phyloP scores from a whole-genome alignment of 345 rosid species.

The Dimocarpus longan region DNA sequence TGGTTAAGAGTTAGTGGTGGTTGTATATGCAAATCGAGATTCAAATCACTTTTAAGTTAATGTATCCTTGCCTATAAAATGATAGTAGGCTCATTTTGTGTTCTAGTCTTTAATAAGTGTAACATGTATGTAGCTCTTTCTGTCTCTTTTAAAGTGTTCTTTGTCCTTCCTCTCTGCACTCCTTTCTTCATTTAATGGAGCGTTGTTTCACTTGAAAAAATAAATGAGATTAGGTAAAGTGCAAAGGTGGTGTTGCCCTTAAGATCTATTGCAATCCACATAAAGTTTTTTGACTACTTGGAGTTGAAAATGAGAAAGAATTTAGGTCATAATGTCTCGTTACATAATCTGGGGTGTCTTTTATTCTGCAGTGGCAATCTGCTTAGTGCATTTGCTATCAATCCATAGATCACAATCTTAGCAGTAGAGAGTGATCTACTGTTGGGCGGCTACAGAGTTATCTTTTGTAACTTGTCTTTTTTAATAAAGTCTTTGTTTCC shows the following conservation, averaged over 20 bases:
- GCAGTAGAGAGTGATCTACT: too few relatives aligned
- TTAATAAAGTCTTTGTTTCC: too few relatives aligned
- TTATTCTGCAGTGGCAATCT: too few relatives aligned
- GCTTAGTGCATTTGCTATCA: too few relatives aligned
- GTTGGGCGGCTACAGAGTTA: too few relatives aligned
- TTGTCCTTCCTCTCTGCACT: neutral
- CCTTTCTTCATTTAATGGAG: neutral
- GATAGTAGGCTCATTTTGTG: neutral
- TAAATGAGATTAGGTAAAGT: neutral
- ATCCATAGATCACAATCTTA: too few relatives aligned
- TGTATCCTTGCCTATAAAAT: neutral
- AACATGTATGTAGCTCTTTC: slow-evolving; percentile 3
- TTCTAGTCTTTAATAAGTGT: neutral
- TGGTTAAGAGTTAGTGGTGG: neutral
- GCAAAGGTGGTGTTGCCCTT: neutral
- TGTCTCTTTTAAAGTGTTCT: neutral
- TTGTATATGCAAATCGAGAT: neutral
- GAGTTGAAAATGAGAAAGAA: neutral
- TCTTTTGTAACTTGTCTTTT: too few relatives aligned
- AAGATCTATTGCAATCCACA: neutral
- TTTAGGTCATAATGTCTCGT: neutral
- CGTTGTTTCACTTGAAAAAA: neutral
- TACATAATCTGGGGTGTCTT: too few relatives aligned
- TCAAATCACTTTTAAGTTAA: too few relatives aligned
- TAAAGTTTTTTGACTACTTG: neutral